phyloP scores from a whole-genome alignment of 768 basidiomycete genomes.

The Peribolospora kevripleyi region DNA sequence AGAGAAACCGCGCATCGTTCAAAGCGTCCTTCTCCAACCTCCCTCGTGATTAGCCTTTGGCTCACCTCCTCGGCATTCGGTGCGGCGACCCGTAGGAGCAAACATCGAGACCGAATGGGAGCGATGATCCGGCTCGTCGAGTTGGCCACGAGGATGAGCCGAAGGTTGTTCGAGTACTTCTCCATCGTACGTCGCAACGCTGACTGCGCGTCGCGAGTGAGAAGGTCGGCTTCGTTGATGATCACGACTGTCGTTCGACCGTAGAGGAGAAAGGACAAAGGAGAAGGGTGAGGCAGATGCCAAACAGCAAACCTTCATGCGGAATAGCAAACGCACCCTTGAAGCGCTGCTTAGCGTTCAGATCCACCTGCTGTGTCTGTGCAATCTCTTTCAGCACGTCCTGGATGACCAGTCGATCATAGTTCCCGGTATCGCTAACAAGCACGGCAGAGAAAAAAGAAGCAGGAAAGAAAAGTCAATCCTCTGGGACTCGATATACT shows the following conservation, averaged over 20 bases:
- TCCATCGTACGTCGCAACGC: constrained; percentile 96
- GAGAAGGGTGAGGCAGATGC: not conserved
- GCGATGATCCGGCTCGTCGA: constrained; percentile 87
- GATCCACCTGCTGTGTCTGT: constrained; percentile 91
- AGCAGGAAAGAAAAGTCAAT: too few species aligned
- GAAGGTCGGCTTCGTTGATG: constrained; percentile 88
- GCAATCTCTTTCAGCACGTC: constrained; percentile 95
- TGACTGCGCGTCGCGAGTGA: constrained; percentile 88
- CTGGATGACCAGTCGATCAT: constrained; percentile 82
- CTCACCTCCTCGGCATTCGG: constrained; percentile 52
- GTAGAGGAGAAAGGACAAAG: not conserved
- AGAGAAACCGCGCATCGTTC: not conserved
- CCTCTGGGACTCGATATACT: not conserved
- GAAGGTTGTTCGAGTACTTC: constrained; percentile 94
- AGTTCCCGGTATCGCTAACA: constrained; percentile 76
- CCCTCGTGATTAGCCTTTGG: not conserved
- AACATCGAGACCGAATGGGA: constrained; percentile 83
- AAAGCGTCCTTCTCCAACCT: not conserved
- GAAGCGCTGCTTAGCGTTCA: constrained; percentile 83
- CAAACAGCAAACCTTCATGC: not conserved
- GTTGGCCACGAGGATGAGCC: constrained; percentile 87
- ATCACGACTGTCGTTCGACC: constrained; percentile 45
- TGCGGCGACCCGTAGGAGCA: constrained; percentile 78
- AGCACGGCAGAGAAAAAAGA: not conserved
- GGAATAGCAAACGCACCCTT: constrained; percentile 39